phyloP scores from a whole-genome alignment of 805 yeast genomes.

The Wickerhamomyces chaumierensis region DNA sequence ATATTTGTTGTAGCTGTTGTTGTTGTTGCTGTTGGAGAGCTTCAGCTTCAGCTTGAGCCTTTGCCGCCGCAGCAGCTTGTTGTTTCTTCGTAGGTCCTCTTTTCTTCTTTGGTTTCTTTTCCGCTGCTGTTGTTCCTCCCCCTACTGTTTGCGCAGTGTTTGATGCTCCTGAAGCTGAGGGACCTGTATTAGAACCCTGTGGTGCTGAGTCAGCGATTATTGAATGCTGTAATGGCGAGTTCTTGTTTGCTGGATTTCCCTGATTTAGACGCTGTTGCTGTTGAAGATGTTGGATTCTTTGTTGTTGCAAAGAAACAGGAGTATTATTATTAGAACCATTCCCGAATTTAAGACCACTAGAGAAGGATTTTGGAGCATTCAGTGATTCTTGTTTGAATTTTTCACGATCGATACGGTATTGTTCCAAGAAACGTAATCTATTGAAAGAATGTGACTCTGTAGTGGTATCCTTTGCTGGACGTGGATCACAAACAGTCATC shows the following conservation, averaged over 20 bases:
- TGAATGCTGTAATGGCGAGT: conserved; percentile 1
- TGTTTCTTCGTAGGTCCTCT: conserved; percentile 2
- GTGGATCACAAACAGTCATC: conserved; percentile 41
- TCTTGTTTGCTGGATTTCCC: conserved; percentile 14
- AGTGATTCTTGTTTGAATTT: conserved; percentile 34
- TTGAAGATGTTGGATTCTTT: conserved; percentile 17
- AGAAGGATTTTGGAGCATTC: conserved; percentile 12
- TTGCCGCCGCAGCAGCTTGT: conserved; percentile 2
- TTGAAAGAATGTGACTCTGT: conserved; percentile 53
- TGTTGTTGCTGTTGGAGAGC: conserved; percentile 17
- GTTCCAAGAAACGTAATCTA: conserved; percentile 82
- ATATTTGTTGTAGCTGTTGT: conserved; percentile 18
- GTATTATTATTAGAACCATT: conserved; percentile 3
- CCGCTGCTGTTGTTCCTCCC: not conserved
- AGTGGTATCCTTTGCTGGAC: conserved; percentile 33
- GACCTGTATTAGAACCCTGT: conserved; percentile 12
- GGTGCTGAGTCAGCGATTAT: conserved; percentile 11
- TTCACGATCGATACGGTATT: conserved; percentile 60
- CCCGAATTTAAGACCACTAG: conserved; percentile 7
- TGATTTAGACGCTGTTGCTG: conserved; percentile 16
- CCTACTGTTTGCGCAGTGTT: too few relatives aligned
- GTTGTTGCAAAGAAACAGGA: conserved; percentile 3
- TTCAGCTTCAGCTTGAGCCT: conserved; percentile 4
- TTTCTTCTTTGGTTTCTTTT: not conserved
- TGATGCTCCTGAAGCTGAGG: not conserved